Evolutionary conservation across 2,329 filamentous ascomycete genomes (phyloP).

Genomic region (Alternaria arbusti): DNA sequence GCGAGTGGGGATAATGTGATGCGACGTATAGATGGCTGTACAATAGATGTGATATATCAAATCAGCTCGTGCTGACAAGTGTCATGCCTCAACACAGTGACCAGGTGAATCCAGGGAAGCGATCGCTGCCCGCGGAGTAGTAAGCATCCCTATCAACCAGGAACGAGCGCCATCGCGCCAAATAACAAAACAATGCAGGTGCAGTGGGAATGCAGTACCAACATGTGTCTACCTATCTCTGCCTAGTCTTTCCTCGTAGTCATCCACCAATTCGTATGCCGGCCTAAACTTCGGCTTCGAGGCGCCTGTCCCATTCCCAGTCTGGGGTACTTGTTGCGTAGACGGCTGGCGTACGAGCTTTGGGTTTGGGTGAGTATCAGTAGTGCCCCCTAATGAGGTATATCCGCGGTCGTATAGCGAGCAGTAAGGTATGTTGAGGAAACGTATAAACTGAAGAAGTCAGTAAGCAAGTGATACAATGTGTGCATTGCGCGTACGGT

Average conservation of each 20-base stretch:
- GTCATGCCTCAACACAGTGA: neutral
- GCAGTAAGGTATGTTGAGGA: slow-evolving; percentile 83
- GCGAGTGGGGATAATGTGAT: neutral
- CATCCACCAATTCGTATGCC: slow-evolving; percentile 50
- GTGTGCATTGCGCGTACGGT: slow-evolving; percentile 63
- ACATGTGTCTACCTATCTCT: slow-evolving; percentile 40
- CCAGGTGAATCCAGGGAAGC: neutral
- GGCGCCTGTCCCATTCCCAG: slow-evolving; percentile 17
- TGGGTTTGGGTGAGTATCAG: slow-evolving; percentile 90
- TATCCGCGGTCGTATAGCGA: slow-evolving; percentile 86
- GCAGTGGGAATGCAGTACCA: neutral
- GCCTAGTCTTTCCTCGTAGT: slow-evolving; percentile 50
- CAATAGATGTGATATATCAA: neutral
- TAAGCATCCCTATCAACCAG: neutral
- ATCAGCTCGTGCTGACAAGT: neutral
- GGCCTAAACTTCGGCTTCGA: slow-evolving; percentile 43
- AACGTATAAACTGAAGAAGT: slow-evolving; percentile 71
- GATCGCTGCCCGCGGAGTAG: neutral
- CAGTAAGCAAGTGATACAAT: neutral
- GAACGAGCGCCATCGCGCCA: neutral
- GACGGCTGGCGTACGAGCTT: slow-evolving; percentile 50
- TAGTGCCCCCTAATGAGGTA: slow-evolving; percentile 88
- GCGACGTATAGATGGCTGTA: neutral
- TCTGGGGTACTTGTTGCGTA: slow-evolving; percentile 21
- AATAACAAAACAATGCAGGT: neutral